Conservation (phyloP, 1,139 yeast genomes). For the Protomyces inundatus region DNA sequence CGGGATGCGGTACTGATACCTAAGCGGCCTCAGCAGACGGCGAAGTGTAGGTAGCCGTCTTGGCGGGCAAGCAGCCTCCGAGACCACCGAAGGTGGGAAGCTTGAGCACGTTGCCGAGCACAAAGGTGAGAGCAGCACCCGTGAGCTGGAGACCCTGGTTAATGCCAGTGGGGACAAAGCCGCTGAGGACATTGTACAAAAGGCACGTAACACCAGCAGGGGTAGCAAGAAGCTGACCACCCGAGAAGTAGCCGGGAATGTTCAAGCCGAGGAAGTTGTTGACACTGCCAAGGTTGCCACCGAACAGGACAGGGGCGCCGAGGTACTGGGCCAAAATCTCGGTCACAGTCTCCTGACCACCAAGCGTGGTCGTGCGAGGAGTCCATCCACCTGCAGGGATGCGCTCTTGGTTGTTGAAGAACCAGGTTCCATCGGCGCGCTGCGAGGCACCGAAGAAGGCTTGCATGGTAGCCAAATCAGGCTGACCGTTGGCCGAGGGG, state of each 20-base stretch:
- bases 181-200: conserved; percentile 1
- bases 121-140: neutral
- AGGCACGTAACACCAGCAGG: conserved; percentile 8
- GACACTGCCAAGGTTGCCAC: conserved; percentile 13
- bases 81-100: neutral
- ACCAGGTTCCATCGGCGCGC: conserved; percentile 13
- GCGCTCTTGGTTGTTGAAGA: conserved; percentile 14
- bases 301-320: conserved; percentile 12
- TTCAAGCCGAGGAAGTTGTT: conserved; percentile 18
- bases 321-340: conserved; percentile 12
- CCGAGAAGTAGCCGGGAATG: neutral
- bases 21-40: neutral
- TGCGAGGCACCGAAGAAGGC: conserved; percentile 22
- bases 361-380: conserved; percentile 18
- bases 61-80: neutral
- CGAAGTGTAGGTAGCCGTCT: neutral
- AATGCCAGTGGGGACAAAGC: conserved; percentile 11
- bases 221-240: neutral
- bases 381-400: conserved; percentile 16
- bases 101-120: neutral
- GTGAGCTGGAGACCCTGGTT: neutral
- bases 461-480: conserved; percentile 10
- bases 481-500: conserved; percentile 15
- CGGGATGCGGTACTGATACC: neutral
- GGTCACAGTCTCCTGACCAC: neutral